These are phyloP conservation scores for Aurantiochytrium sp. DNA, from an alignment of 108 stramenopile species.

Conservation along the genomic window DNA sequence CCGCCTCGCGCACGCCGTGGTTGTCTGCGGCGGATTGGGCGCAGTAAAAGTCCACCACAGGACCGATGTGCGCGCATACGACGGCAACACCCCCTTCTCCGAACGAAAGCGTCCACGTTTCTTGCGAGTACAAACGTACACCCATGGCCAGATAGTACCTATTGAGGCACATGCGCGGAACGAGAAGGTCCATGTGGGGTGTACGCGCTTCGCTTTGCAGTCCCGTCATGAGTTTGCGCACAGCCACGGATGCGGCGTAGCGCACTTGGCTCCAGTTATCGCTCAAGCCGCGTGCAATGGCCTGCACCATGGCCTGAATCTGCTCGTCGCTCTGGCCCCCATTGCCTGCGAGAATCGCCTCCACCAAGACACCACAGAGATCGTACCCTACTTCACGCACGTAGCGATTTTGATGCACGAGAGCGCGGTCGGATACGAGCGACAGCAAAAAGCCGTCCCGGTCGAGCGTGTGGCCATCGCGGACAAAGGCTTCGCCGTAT, in stretches of 20 bases:
- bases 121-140: constrained; percentile 83
- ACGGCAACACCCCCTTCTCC: constrained; percentile 58
- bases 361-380: constrained; percentile 33
- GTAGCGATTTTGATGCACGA: constrained; percentile 28
- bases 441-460: not conserved
- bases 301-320: constrained; percentile 33
- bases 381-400: constrained; percentile 29
- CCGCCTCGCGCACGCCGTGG: constrained; percentile 88
- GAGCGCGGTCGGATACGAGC: constrained; percentile 1
- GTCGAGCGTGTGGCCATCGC: constrained; percentile 34
- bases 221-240: constrained; percentile 65
- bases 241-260: constrained; percentile 81
- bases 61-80: constrained; percentile 67
- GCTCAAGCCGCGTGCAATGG: constrained; percentile 60
- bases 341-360: constrained; percentile 16
- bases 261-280: constrained; percentile 97
- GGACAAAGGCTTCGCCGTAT: constrained; percentile 35
- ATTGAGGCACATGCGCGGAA: constrained; percentile 93
- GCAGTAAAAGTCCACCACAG: constrained; percentile 79
- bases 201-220: constrained; percentile 42
- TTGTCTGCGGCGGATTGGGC: constrained; percentile 84
- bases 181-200: constrained; percentile 51
- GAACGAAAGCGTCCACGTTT: constrained; percentile 80
- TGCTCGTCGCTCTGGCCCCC: not conserved
- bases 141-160: constrained; percentile 92